Evolutionary conservation across 2,329 filamentous ascomycete species (phyloP).

Genomic region (Periconia macrospinosa): DNA sequence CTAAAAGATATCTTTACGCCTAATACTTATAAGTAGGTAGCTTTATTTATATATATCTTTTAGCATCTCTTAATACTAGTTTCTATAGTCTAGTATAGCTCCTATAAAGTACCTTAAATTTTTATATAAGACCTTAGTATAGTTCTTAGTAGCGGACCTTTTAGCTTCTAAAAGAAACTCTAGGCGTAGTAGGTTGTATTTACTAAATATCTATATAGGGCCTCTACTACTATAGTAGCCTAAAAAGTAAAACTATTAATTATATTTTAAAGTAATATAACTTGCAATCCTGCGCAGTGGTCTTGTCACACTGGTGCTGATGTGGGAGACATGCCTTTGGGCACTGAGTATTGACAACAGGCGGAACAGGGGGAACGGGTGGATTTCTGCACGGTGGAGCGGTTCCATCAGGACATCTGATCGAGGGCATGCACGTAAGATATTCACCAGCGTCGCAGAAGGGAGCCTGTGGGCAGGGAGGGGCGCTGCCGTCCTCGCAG

Average conservation of each 20-base stretch:
- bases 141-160: slow-evolving; percentile 48
- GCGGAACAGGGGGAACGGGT: no score
- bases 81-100: slow-evolving; percentile 45
- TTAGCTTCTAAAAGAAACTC: slow-evolving; percentile 36
- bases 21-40: slow-evolving; percentile 12
- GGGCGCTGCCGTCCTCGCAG: no score
- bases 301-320: no score
- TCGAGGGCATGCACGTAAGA: no score
- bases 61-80: slow-evolving; percentile 46
- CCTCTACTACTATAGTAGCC: slow-evolving; percentile 47
- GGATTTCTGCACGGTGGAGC: no score
- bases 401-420: no score
- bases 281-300: no score
- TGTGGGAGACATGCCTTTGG: no score
- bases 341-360: no score
- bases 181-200: slow-evolving; percentile 52
- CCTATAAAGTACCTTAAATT: slow-evolving; percentile 60
- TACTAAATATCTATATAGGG: slow-evolving; percentile 56
- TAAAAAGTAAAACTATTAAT: slow-evolving; percentile 13
- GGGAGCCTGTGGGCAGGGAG: no score
- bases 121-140: slow-evolving; percentile 58
- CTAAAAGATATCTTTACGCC: slow-evolving; percentile 15
- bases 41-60: slow-evolving; percentile 8
- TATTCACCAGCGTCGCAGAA: no score
- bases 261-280: slow-evolving; percentile 15